These are phyloP conservation scores for Hortiboletus rubellus DNA, from an alignment of 1,284 basidiomycete species.

Conservation along the genomic window DNA sequence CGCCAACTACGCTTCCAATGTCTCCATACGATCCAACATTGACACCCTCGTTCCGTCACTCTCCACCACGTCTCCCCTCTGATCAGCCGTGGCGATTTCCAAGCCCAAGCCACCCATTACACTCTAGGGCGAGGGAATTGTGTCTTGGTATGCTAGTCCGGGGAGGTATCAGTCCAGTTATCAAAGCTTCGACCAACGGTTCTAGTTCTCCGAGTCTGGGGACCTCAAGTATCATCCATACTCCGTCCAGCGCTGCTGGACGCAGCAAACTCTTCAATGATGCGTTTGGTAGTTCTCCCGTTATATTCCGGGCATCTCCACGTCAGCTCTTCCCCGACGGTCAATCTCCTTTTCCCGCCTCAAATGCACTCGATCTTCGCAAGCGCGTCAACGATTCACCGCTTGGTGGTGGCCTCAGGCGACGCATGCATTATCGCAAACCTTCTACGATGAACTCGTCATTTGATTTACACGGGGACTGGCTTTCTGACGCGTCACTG, in stretches of 20 bases:
- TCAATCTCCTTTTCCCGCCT: constrained; percentile 33
- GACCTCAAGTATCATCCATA: constrained; percentile 31
- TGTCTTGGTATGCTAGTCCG: constrained; percentile 59
- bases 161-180: constrained; percentile 42
- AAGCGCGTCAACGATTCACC: constrained; percentile 38
- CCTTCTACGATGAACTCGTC: constrained; percentile 41
- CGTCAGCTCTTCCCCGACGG: constrained; percentile 39
- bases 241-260: constrained; percentile 29
- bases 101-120: constrained; percentile 68
- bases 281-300: constrained; percentile 34
- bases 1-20: constrained; percentile 44
- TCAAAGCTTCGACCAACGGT: constrained; percentile 27
- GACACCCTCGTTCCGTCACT: constrained; percentile 74
- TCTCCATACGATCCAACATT: constrained; percentile 71
- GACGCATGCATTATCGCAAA: constrained; percentile 34
- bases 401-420: constrained; percentile 28
- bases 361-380: constrained; percentile 31
- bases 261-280: constrained; percentile 32
- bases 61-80: constrained; percentile 64
- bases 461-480: constrained; percentile 42
- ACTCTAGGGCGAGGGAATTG: constrained; percentile 60
- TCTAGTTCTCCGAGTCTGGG: constrained; percentile 36
- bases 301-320: constrained; percentile 41
- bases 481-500: constrained; percentile 45
- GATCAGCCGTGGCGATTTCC: constrained; percentile 77